Conservation (phyloP, 2,329 filamentous ascomycete species). For the Ophiosphaerella narmari region DNA sequence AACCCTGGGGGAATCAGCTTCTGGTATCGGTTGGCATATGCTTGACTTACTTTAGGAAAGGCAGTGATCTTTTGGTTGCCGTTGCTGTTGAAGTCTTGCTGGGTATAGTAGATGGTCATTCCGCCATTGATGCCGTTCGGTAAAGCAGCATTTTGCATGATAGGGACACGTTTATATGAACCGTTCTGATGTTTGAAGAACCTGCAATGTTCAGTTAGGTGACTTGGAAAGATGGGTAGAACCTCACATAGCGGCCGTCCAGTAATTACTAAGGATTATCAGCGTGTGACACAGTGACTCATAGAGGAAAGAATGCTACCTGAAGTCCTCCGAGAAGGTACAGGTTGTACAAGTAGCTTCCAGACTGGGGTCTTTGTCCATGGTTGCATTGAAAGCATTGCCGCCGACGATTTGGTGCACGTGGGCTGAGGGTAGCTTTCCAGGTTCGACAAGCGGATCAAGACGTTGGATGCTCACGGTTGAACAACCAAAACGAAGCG, state of each 20-base stretch:
- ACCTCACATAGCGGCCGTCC: slow-evolving; percentile 20
- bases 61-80: slow-evolving; percentile 36
- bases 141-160: slow-evolving; percentile 31
- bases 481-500: slow-evolving; percentile 26
- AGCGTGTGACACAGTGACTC: neutral
- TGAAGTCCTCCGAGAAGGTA: slow-evolving; percentile 33
- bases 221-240: too few relatives aligned
- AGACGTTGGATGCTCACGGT: slow-evolving; percentile 26
- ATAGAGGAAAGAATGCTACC: neutral
- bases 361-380: slow-evolving; percentile 15
- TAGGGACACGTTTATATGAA: slow-evolving; percentile 34
- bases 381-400: slow-evolving; percentile 25
- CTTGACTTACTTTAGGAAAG: slow-evolving; percentile 20
- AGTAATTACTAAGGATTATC: slow-evolving; percentile 17
- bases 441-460: slow-evolving; percentile 33
- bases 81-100: slow-evolving; percentile 45
- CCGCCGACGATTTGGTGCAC: slow-evolving; percentile 28
- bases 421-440: slow-evolving; percentile 24
- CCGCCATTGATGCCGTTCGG: slow-evolving; percentile 35
- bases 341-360: slow-evolving; percentile 21
- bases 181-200: slow-evolving; percentile 38
- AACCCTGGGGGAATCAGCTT: slow-evolving; percentile 23
- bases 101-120: slow-evolving; percentile 40
- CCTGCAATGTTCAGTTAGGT: too few relatives aligned
- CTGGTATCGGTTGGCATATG: neutral